Evolutionary conservation across 805 yeast genomes (phyloP), one percentile per base, ranked within the genome.

Genomic region (Kodamaea jinghongensis): DNA sequence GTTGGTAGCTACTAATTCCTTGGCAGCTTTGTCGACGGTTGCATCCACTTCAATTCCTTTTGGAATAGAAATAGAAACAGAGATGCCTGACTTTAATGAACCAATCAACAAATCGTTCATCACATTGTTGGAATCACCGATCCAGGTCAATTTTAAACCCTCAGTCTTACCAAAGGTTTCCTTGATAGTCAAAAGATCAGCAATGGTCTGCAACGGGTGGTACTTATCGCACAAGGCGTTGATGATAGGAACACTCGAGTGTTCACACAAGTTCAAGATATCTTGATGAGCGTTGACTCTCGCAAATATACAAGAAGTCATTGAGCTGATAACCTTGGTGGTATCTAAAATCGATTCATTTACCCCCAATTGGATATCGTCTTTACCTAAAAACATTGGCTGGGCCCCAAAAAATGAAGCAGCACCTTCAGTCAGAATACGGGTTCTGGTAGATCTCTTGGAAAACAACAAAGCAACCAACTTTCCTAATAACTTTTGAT

Each of bases 241-340:
- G 51, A 93, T 88, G 42, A 93, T 84, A 5, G 99, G 99, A 3
- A 88, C 97, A 1, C 78, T 60, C 0, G 96, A 87, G 58, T 87
- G 79, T 53, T 83, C 67, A 38, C 89, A 81, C 38, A 93, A 71
- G 41, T 82, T 83, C 54, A 75, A 77, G 49, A 93, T 90, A 44
- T 91, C 96, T 16, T 78, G 71, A 56, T 93, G 96, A 17, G 78
- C 69, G 48, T 87, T 82, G 13, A 93, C 99, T 56, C 99, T 81
- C n/a, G 98, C 99, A 67, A 93, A 90, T 5, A 93, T 79, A 47
- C 96, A 84, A n/a, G 96, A 83, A 1, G 95, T 86, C 99, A 93
- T 93, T 2, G 97, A 89, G 10, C 96, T 85, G 4, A 93, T 77
- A 26, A 93, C 96, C 49, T 78, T 81, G 12, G 96, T 76, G 2